Base-by-base conservation (phyloP, 805 yeast genomes). In the Candida stauntonica region DNA sequence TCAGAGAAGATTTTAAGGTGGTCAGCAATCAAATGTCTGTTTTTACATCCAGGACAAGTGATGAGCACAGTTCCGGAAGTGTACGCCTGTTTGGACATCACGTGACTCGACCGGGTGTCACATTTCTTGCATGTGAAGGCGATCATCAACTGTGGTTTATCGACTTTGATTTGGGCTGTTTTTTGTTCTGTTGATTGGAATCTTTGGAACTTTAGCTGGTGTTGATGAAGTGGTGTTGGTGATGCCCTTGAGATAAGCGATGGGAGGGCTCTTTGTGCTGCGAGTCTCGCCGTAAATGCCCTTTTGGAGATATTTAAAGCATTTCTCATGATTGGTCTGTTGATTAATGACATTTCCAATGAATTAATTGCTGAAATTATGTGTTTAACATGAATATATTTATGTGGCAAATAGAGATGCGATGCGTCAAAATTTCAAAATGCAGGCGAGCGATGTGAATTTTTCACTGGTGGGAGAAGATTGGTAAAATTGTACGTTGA, bases 111-210 rank as follows among this genome's bases (percentile, higher is more conserved):
- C 39, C 97, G 67, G 3, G 83, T 75, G 32, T 77, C 72, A 62
- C 98, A 91, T 48, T 78, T 77, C 58, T 88, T 91, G 63, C 98
- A 91, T 0, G 96, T 91, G 64, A 91, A 89, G 0, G 95, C 91
- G 17, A 91, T 73, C 82, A 87, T 82, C 46, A 86, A 67, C 59
- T 81, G 77, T 2, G 95, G 95, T 45, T 81, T 77, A 37, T 84
- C 93, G 16, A 75, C 72, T 51, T 82, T 78, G 43, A 76, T 31
- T 48, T 55, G 51, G 7, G 58, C 54, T 20, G 48, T 39, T 16
- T 17, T 26, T 18, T 42, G 18, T 21, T 34, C 27, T 29, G 54
- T 44, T 5, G 54, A 46, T 16, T 50, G 51, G 27, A 36, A 37
- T 21, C 51, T 45, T 17, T 18, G 33, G 2, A 26, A 28, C 23